Evolutionary conservation across 768 basidiomycete genomes (phyloP).

Genomic region (Tephrocybe sp.): DNA sequence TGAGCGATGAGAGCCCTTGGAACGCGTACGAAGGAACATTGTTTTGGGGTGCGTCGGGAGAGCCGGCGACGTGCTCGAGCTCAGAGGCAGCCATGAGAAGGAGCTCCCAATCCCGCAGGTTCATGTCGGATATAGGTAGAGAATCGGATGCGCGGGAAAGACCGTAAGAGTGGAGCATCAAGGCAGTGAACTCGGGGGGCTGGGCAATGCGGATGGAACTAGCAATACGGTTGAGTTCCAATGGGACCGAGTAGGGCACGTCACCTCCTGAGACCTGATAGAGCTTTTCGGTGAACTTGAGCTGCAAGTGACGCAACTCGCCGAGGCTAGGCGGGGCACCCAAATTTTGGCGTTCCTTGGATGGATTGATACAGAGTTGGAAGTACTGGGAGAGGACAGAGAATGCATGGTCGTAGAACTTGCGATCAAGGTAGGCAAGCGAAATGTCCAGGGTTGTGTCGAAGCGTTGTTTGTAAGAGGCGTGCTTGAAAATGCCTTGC

Average conservation of each 20-base stretch:
- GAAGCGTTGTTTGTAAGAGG: not conserved
- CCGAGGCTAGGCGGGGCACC: slow-evolving; percentile 4
- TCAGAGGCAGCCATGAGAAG: slow-evolving; percentile 41
- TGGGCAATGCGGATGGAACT: slow-evolving; percentile 31
- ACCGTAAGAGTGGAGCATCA: slow-evolving; percentile 45
- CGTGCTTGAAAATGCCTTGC: not conserved
- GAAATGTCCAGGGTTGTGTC: slow-evolving; percentile 23
- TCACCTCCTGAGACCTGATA: slow-evolving; percentile 17
- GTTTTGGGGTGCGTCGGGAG: slow-evolving; percentile 19
- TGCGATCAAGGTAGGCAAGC: slow-evolving; percentile 26
- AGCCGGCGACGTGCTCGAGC: slow-evolving; percentile 27
- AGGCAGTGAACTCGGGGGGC: slow-evolving; percentile 30
- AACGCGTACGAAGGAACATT: slow-evolving; percentile 29
- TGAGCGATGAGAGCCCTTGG: slow-evolving; percentile 38
- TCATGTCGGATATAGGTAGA: slow-evolving; percentile 29
- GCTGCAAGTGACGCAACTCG: slow-evolving; percentile 17
- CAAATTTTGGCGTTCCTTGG: not conserved
- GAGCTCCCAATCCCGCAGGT: slow-evolving; percentile 41
- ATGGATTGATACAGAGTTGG: slow-evolving; percentile 7
- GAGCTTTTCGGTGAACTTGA: slow-evolving; percentile 23
- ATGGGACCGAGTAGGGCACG: slow-evolving; percentile 26
- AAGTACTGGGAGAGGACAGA: slow-evolving; percentile 16
- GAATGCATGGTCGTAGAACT: slow-evolving; percentile 26
- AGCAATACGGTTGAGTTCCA: slow-evolving; percentile 34
- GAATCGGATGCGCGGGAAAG: slow-evolving; percentile 27